Percentiles rank a stretch among this genome's conserved stretches.
Conservation (phyloP, 2,329 filamentous ascomycete species). For the Cladosporium sp. region DNA sequence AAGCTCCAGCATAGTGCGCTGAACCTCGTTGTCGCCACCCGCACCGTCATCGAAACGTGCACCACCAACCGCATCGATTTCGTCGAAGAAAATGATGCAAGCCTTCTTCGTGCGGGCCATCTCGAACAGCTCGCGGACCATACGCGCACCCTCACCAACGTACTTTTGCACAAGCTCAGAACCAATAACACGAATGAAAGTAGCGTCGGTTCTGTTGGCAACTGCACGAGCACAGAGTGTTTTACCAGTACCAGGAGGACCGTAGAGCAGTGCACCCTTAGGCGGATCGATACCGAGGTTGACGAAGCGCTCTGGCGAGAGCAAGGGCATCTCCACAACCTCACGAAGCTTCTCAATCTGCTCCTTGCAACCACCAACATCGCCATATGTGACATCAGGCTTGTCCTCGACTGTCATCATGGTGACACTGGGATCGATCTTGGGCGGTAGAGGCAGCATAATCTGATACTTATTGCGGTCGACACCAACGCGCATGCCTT, state of each 20-base stretch:
- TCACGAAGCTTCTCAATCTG: conserved; percentile 98
- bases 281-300: conserved; percentile 98
- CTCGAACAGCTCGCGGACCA: conserved; percentile 98
- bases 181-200: conserved; percentile 97
- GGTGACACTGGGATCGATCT: conserved; percentile 97
- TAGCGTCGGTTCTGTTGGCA: conserved; percentile 95
- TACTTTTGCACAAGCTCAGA: conserved; percentile 99
- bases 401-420: conserved; percentile 99
- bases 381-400: conserved; percentile 96
- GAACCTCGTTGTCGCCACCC: conserved; percentile 95
- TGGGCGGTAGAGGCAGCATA: conserved; percentile 88
- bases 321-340: conserved; percentile 95
- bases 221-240: conserved; percentile 96
- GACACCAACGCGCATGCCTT: conserved; percentile 96
- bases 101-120: conserved; percentile 99
- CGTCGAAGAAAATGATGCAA: conserved; percentile 99
- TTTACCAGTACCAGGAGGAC: conserved; percentile 97
- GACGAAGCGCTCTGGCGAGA: conserved; percentile 95
- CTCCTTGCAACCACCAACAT: conserved; percentile 98
- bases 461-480: conserved; percentile 99
- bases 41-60: conserved; percentile 95
- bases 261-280: conserved; percentile 94
- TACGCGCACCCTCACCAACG: conserved; percentile 93
- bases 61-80: conserved; percentile 93
- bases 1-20: conserved; percentile 95